Percentiles rank a stretch among this genome's conserved stretches.
phyloP scores from a whole-genome alignment of 2,329 filamentous ascomycete species.

The Aspergillus sp. region DNA sequence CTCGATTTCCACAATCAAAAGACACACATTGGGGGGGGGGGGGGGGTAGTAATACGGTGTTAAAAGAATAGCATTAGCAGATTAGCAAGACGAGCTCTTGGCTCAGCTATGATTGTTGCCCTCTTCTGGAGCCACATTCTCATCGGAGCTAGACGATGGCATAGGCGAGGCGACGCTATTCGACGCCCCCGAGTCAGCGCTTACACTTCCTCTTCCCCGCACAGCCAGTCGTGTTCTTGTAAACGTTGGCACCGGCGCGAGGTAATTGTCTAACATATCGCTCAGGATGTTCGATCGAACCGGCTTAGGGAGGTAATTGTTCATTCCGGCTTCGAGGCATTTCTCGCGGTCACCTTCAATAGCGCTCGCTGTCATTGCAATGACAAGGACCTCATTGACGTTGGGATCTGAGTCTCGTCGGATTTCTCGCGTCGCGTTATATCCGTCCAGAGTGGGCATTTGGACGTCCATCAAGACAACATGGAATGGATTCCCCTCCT shows the following conservation, averaged over 20 bases:
- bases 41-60: neutral
- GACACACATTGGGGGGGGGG: neutral
- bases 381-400: conserved; percentile 82
- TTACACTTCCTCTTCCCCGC: conserved; percentile 29
- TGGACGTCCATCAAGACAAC: conserved; percentile 94
- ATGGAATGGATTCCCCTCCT: conserved; percentile 76
- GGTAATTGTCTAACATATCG: conserved; percentile 72
- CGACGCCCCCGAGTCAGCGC: conserved; percentile 1
- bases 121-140: neutral
- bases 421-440: conserved; percentile 83
- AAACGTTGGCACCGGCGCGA: conserved; percentile 50
- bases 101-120: neutral
- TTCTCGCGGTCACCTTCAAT: conserved; percentile 95
- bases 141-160: neutral
- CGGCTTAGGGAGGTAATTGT: conserved; percentile 93
- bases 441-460: conserved; percentile 91
- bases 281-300: conserved; percentile 86
- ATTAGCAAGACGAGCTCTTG: neutral
- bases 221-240: conserved; percentile 32
- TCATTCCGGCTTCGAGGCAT: conserved; percentile 94
- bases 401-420: conserved; percentile 72
- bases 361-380: conserved; percentile 94
- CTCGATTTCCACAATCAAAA: neutral
- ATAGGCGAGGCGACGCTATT: neutral
- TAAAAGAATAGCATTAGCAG: neutral